phyloP scores from a whole-genome alignment of 805 yeast species.

The Sungouiozyma ichnusensis region DNA sequence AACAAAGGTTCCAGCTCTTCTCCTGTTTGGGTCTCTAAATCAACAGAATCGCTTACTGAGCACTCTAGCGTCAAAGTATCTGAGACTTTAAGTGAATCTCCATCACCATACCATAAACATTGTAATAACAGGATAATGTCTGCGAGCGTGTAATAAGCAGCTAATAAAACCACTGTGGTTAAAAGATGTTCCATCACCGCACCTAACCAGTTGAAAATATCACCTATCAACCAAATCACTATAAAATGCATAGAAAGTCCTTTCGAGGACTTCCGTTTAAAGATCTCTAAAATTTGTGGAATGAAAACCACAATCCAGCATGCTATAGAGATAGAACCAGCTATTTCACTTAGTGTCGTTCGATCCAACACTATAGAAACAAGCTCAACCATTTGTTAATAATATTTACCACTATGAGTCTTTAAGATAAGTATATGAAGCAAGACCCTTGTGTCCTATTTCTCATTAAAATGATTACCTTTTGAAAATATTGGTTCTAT shows the following conservation, averaged over 20 bases:
- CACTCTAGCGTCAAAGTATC: background rate
- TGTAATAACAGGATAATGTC: conserved; percentile 78
- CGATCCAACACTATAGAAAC: conserved; percentile 52
- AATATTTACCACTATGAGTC: no score
- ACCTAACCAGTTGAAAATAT: conserved; percentile 85
- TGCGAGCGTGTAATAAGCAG: conserved; percentile 85
- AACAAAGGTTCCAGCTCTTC: conserved; percentile 7
- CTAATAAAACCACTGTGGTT: conserved; percentile 89
- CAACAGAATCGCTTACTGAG: background rate
- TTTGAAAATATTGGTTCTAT: background rate
- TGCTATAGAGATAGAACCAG: conserved; percentile 80
- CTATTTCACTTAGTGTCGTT: conserved; percentile 62
- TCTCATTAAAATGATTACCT: background rate
- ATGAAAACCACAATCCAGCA: conserved; percentile 98
- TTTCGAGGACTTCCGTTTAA: conserved; percentile 72
- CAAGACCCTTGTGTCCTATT: no score
- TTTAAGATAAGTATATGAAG: no score
- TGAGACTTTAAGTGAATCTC: background rate
- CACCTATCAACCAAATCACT: conserved; percentile 86
- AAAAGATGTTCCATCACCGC: conserved; percentile 81
- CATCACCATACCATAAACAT: conserved; percentile 50
- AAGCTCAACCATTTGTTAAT: conserved; percentile 5
- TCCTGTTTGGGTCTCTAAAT: background rate
- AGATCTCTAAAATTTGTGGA: conserved; percentile 92
- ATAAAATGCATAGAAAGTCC: conserved; percentile 83